Conservation (phyloP, 352 stramenopile species). For the Globisporangium solare region DNA sequence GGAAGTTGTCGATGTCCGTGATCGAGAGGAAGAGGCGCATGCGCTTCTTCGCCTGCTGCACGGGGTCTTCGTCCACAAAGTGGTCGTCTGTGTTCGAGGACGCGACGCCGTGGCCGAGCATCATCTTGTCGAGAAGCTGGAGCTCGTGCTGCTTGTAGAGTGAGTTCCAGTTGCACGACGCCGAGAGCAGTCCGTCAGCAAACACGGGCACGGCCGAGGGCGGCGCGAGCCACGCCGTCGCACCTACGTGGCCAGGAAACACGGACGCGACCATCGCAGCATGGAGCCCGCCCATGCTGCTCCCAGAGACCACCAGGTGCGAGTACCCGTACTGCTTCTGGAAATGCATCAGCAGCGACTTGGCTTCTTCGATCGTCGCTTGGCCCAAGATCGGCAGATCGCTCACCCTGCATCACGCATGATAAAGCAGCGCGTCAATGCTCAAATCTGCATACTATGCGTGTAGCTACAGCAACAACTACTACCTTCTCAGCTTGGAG, state of each 20-base stretch:
- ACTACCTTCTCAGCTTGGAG: constrained; percentile 63
- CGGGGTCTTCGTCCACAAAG: constrained; percentile 39
- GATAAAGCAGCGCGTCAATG: neutral
- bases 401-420: constrained; percentile 40
- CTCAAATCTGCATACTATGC: too few relatives aligned
- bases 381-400: constrained; percentile 71
- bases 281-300: constrained; percentile 75
- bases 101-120: constrained; percentile 28
- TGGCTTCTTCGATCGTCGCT: constrained; percentile 81
- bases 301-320: constrained; percentile 60
- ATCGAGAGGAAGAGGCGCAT: constrained; percentile 78
- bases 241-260: constrained; percentile 61
- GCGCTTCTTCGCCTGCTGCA: constrained; percentile 70
- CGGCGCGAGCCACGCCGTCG: constrained; percentile 64
- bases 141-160: constrained; percentile 69
- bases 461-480: too few relatives aligned
- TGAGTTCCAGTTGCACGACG: constrained; percentile 72
- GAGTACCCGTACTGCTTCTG: constrained; percentile 42
- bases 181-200: constrained; percentile 64
- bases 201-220: constrained; percentile 70
- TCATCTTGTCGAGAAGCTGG: constrained; percentile 66
- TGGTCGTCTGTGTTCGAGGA: constrained; percentile 14
- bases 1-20: constrained; percentile 82
- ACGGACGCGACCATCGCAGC: constrained; percentile 73
- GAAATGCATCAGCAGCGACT: constrained; percentile 69